Conservation (phyloP, 2,329 filamentous ascomycete species). For the Aspergillus chevalieri region DNA sequence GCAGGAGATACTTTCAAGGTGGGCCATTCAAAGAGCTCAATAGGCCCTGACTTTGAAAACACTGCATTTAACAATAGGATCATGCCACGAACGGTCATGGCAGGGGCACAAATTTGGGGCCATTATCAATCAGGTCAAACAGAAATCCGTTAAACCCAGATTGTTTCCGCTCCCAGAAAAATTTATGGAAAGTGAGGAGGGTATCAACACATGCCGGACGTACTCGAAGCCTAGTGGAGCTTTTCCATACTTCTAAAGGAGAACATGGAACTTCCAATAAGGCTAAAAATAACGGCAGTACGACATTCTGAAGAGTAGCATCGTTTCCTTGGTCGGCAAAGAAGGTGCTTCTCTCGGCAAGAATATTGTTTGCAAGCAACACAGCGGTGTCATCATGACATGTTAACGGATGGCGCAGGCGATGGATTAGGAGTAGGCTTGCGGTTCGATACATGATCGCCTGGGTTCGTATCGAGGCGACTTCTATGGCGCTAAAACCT, state of each 20-base stretch:
- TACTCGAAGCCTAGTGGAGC: conserved; percentile 1
- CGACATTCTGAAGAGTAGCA: conserved; percentile 2
- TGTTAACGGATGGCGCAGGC: conserved; percentile 3
- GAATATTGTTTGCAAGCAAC: conserved; percentile 4
- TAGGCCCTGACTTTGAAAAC: neutral
- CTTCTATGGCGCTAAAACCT: conserved; percentile 1
- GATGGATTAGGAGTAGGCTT: conserved; percentile 4
- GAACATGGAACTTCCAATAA: conserved; percentile 2
- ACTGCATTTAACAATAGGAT: neutral
- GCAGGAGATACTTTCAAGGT: too few relatives aligned
- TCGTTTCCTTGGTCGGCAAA: neutral
- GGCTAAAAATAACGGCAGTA: conserved; percentile 1
- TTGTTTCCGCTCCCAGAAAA: conserved; percentile 1
- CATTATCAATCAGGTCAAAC: conserved; percentile 1
- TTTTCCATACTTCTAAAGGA: conserved; percentile 1
- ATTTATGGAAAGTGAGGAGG: neutral
- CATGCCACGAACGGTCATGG: neutral
- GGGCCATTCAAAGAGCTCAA: neutral
- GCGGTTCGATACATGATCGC: conserved; percentile 4
- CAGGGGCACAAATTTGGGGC: conserved; percentile 1
- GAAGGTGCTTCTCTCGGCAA: conserved; percentile 3
- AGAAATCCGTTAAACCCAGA: neutral
- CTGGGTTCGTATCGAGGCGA: conserved; percentile 4
- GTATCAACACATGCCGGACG: conserved; percentile 2
- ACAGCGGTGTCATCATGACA: neutral